These are phyloP conservation scores for Cytospora paraplurivora DNA, from an alignment of 2,329 filamentous ascomycete genomes.

Conservation along the genomic window DNA sequence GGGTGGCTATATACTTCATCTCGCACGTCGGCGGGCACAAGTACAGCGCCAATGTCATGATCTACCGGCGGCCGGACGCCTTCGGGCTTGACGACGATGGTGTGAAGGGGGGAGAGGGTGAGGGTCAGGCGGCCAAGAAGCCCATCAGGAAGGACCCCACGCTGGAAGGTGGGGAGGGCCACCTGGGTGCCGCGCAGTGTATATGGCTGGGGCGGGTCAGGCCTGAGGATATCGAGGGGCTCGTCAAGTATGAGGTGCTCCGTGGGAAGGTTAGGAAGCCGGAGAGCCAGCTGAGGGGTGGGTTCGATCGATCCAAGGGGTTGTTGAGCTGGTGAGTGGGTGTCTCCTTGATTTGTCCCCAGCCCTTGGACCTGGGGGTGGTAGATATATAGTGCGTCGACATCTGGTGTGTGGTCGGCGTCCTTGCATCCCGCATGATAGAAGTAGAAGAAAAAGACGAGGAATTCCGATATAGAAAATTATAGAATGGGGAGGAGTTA, in stretches of 20 bases:
- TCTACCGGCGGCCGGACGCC: conserved; percentile 71
- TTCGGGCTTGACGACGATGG: conserved; percentile 51
- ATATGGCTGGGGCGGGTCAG: conserved; percentile 87
- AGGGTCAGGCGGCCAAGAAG: conserved; percentile 33
- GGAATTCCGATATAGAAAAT: too few species aligned
- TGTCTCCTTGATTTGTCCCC: not conserved
- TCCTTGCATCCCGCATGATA: too few species aligned
- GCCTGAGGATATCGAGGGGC: conserved; percentile 90
- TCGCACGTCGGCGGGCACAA: conserved; percentile 96
- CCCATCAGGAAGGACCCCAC: conserved; percentile 34
- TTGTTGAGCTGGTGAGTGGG: conserved; percentile 77
- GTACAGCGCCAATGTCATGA: conserved; percentile 90
- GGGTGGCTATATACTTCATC: conserved; percentile 95
- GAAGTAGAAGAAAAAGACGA: too few species aligned
- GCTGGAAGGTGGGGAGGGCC: conserved; percentile 40
- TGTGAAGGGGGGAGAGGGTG: conserved; percentile 39
- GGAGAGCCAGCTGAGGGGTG: conserved; percentile 79
- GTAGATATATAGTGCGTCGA: not conserved
- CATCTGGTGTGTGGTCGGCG: not conserved
- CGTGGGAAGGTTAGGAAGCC: conserved; percentile 95
- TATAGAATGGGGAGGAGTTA: too few species aligned
- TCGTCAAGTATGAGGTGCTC: conserved; percentile 84
- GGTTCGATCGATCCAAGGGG: conserved; percentile 82
- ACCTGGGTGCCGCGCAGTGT: conserved; percentile 74
- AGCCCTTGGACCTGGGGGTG: not conserved